phyloP scores from a whole-genome alignment of 148 eudicot species.

The Fagopyrum esculentum region DNA sequence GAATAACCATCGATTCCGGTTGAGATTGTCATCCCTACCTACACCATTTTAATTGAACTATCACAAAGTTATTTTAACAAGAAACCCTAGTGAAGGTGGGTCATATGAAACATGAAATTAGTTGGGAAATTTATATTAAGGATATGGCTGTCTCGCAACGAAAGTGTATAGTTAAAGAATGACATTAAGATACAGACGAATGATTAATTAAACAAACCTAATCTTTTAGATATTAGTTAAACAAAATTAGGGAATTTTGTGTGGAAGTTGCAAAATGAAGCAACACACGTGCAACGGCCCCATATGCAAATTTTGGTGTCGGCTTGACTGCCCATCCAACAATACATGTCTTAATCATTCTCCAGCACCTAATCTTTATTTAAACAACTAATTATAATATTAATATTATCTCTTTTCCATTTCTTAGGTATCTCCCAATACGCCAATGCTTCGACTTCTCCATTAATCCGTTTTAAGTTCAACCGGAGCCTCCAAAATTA shows the following conservation, averaged over 20 bases:
- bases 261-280: not conserved
- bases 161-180: constrained; percentile 1
- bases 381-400: not conserved
- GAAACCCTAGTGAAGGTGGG: not conserved
- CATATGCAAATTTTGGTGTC: constrained; percentile 8
- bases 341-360: constrained; percentile 8
- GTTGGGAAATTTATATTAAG: not conserved
- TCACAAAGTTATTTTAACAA: not conserved
- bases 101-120: not conserved
- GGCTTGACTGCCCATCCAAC: constrained; percentile 4
- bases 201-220: constrained; percentile 8
- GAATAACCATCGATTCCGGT: not conserved
- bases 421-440: constrained; percentile 1
- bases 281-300: constrained; percentile 14
- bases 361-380: constrained; percentile 3
- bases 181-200: constrained; percentile 7
- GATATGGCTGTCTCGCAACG: not conserved
- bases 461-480: not conserved
- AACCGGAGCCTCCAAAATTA: not conserved
- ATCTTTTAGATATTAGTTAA: constrained; percentile 4
- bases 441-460: not conserved
- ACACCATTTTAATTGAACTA: not conserved
- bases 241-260: not conserved
- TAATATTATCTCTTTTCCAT: not conserved
- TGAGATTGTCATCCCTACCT: no score